These are phyloP conservation scores for Magnusiomyces suaveolens DNA, from an alignment of 1,139 yeast species.

Conservation along the genomic window DNA sequence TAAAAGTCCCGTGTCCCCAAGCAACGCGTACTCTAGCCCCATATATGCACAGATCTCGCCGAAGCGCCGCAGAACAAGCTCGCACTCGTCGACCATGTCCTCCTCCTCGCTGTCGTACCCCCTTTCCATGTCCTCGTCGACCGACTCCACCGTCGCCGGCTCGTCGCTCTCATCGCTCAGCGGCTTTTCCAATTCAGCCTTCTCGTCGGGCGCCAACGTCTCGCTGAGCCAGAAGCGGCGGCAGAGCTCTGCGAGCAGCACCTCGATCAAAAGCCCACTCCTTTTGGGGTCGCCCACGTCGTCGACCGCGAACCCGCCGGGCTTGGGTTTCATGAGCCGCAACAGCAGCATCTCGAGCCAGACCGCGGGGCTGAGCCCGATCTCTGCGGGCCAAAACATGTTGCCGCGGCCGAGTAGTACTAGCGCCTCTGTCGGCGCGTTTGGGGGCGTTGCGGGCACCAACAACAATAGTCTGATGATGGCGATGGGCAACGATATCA, in stretches of 20 bases:
- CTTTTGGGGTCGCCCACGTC: background rate
- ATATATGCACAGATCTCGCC: background rate
- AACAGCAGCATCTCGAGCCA: background rate
- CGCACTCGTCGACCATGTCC: background rate
- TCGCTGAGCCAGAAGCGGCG: background rate
- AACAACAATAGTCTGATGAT: background rate
- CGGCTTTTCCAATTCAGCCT: background rate
- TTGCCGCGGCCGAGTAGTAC: background rate
- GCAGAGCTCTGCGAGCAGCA: background rate
- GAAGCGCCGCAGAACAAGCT: conserved; percentile 2
- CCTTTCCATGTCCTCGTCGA: background rate
- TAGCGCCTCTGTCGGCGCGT: background rate
- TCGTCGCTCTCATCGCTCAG: background rate
- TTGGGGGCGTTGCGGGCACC: background rate
- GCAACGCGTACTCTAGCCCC: background rate
- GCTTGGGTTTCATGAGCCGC: background rate
- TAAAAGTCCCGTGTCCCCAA: background rate
- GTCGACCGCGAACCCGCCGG: background rate
- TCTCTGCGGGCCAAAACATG: background rate
- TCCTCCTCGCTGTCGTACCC: background rate
- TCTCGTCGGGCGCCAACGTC: background rate
- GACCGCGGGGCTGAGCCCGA: background rate
- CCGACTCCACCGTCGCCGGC: background rate
- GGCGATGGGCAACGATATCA: background rate
- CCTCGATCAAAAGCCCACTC: background rate